These are phyloP conservation scores for Umbelopsis vinacea DNA, from an alignment of 192 early-diverging fungal species.

Conservation along the genomic window DNA sequence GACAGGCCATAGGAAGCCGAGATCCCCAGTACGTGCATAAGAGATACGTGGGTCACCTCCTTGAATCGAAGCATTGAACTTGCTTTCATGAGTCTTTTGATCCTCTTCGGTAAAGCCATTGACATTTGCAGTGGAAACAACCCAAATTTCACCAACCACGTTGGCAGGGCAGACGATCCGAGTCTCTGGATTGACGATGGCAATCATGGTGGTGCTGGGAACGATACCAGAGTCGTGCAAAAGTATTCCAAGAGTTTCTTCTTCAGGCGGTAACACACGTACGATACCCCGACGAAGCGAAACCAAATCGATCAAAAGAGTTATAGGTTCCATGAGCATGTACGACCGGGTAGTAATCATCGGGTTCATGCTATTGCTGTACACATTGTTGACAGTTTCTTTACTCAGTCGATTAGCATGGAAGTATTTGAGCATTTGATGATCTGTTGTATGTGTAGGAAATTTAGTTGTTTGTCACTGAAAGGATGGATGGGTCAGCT, in stretches of 20 bases:
- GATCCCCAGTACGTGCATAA: constrained; percentile 82
- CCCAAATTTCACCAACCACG: constrained; percentile 88
- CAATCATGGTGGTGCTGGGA: constrained; percentile 77
- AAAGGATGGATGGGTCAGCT: constrained; percentile 1
- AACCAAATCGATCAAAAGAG: constrained; percentile 65
- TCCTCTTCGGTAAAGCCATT: constrained; percentile 51
- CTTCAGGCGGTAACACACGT: constrained; percentile 56
- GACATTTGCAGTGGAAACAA: constrained; percentile 64
- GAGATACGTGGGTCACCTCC: constrained; percentile 59
- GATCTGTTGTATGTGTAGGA: constrained; percentile 37
- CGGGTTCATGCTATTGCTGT: constrained; percentile 78
- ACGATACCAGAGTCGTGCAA: constrained; percentile 78
- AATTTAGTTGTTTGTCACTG: neutral
- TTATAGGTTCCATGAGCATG: constrained; percentile 72
- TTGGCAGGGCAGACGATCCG: constrained; percentile 67
- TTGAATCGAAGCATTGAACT: constrained; percentile 57
- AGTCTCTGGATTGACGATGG: constrained; percentile 83
- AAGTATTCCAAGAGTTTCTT: constrained; percentile 57
- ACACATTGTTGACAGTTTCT: constrained; percentile 71
- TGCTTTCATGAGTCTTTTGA: constrained; percentile 37
- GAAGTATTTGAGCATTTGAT: constrained; percentile 64
- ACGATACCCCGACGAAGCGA: constrained; percentile 70
- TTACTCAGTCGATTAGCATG: constrained; percentile 66
- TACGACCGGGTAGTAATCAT: constrained; percentile 82
- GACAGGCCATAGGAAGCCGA: constrained; percentile 84